A percentile compares a stretch with the other conserved stretches of the same genome.
phyloP scores from a whole-genome alignment of 495 filamentous ascomycete genomes.

The Penicillium soppii region DNA sequence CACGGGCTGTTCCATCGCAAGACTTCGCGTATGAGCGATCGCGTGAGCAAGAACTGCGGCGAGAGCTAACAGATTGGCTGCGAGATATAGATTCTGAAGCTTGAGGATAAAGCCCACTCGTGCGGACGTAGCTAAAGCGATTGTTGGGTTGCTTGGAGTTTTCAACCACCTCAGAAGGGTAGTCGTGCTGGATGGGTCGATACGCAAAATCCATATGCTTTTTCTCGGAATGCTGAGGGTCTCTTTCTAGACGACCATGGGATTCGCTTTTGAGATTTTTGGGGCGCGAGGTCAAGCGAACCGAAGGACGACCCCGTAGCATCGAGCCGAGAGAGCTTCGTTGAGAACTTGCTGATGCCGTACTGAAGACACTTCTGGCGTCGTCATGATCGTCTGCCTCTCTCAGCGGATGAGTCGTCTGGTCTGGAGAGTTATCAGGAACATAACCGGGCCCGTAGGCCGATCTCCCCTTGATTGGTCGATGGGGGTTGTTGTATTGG shows the following conservation, averaged over 20 bases:
- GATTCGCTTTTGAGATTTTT: slow-evolving; percentile 13
- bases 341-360: slow-evolving; percentile 10
- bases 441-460: slow-evolving; percentile 32
- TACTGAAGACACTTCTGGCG: slow-evolving; percentile 5
- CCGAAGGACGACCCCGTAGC: slow-evolving; percentile 32
- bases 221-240: slow-evolving; percentile 3
- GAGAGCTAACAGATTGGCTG: slow-evolving; percentile 23
- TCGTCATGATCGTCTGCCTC: slow-evolving; percentile 15
- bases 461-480: slow-evolving; percentile 12
- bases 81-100: slow-evolving; percentile 6
- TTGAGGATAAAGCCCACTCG: slow-evolving; percentile 23
- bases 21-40: slow-evolving; percentile 15
- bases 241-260: slow-evolving; percentile 8
- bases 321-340: slow-evolving; percentile 28
- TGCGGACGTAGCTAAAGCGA: slow-evolving; percentile 39
- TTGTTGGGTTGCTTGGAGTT: slow-evolving; percentile 9
- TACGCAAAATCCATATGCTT: slow-evolving; percentile 35
- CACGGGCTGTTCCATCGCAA: neutral
- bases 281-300: slow-evolving; percentile 30
- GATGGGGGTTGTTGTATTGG: slow-evolving; percentile 38
- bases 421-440: slow-evolving; percentile 17
- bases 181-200: slow-evolving; percentile 35
- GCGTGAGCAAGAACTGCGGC: slow-evolving; percentile 1
- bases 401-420: neutral
- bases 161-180: slow-evolving; percentile 32